phyloP scores from a whole-genome alignment of 163 green algal genomes.

The Dunaliella salina region DNA sequence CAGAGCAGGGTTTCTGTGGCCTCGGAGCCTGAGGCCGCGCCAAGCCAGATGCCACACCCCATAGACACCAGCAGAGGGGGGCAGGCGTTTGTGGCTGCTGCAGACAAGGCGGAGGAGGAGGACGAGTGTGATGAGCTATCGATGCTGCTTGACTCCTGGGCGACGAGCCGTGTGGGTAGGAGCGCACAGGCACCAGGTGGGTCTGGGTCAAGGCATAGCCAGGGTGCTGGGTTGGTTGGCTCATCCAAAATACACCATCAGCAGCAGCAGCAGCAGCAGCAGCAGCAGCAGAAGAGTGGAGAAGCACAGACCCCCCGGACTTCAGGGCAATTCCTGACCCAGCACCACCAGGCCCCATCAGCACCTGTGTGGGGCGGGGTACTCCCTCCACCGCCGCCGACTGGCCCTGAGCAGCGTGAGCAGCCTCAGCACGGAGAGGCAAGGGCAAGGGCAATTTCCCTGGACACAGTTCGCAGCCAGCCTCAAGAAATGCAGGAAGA shows the following conservation, averaged over 20 bases:
- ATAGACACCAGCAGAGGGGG: too few relatives aligned
- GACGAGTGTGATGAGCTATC: background rate
- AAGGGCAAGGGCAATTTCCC: background rate
- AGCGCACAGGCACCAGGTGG: background rate
- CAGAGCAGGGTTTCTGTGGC: too few relatives aligned
- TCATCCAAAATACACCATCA: too few relatives aligned
- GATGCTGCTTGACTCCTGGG: background rate
- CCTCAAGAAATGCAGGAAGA: too few relatives aligned
- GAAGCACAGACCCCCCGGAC: background rate
- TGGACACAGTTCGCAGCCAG: too few relatives aligned
- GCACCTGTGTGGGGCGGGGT: background rate
- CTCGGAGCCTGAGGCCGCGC: too few relatives aligned
- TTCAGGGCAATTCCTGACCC: background rate
- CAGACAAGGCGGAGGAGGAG: too few relatives aligned
- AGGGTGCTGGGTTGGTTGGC: too few relatives aligned
- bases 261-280: background rate
- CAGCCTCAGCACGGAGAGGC: background rate
- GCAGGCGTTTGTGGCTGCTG: background rate
- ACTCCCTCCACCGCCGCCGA: too few relatives aligned
- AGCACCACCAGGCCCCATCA: too few relatives aligned
- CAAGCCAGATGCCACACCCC: too few relatives aligned
- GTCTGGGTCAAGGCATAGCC: too few relatives aligned
- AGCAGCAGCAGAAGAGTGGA: background rate
- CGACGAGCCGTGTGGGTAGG: background rate
- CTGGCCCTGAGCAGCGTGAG: background rate